A percentile compares a stretch with the other conserved stretches of the same genome.
These are phyloP conservation scores for Erucastrum elatum DNA, from an alignment of 345 rosid species.

Conservation along the genomic window DNA sequence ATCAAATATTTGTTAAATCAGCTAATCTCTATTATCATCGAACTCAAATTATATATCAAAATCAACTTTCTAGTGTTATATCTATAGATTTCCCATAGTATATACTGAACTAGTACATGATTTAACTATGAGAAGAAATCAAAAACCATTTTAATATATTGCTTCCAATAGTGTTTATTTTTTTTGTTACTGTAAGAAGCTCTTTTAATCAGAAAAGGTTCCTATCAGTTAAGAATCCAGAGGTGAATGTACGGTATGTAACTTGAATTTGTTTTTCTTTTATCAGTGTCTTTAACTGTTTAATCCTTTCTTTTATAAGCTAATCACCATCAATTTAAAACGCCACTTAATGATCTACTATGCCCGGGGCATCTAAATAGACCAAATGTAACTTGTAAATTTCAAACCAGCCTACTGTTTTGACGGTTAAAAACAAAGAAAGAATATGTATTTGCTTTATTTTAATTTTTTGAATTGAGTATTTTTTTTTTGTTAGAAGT, in stretches of 20 bases:
- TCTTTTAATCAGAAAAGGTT: not conserved
- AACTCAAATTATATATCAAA: not conserved
- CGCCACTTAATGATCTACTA: not conserved
- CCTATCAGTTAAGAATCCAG: not conserved
- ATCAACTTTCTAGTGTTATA: not conserved
- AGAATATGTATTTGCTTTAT: not conserved
- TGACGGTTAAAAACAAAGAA: not conserved
- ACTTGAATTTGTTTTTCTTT: not conserved
- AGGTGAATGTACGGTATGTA: not conserved
- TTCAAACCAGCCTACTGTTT: not conserved
- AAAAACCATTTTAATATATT: not conserved
- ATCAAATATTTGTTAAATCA: not conserved
- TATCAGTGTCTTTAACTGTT: not conserved
- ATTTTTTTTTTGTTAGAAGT: not conserved
- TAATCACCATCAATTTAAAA: not conserved
- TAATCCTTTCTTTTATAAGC: not conserved
- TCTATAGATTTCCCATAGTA: not conserved
- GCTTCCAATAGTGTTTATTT: not conserved
- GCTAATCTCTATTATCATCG: not conserved
- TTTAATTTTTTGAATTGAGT: not conserved
- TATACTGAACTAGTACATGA: not conserved
- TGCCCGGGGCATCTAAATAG: not conserved
- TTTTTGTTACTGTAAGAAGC: not conserved
- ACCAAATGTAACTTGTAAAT: not conserved
- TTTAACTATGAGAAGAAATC: not conserved